Percentiles rank a stretch among this genome's conserved stretches.
These are phyloP conservation scores for Grigorovia yakushimaensis DNA, from an alignment of 805 yeast species.

Conservation along the genomic window DNA sequence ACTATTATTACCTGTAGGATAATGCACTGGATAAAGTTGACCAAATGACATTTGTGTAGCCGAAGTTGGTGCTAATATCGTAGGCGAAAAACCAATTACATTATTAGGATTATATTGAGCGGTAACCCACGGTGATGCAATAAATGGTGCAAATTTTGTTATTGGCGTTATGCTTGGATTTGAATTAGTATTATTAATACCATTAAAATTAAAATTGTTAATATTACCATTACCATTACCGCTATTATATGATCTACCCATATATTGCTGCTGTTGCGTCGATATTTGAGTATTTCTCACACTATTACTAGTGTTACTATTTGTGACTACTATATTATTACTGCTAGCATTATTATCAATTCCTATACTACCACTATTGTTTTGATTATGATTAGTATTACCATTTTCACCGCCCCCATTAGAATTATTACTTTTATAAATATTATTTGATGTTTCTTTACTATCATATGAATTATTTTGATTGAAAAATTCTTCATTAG, in stretches of 20 bases:
- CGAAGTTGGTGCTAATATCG: slow-evolving; percentile 5
- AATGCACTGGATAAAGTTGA: neutral
- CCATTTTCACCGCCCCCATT: neutral
- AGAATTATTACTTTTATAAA: neutral
- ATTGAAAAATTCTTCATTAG: neutral
- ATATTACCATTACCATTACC: neutral
- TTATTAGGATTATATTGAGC: neutral
- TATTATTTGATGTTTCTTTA: neutral
- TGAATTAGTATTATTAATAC: neutral
- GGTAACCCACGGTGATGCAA: slow-evolving; percentile 1
- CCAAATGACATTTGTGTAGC: slow-evolving; percentile 1
- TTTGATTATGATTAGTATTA: neutral
- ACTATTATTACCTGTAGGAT: neutral
- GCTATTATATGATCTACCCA: neutral
- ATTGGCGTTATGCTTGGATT: slow-evolving; percentile 1
- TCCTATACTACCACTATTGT: neutral
- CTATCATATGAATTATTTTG: neutral
- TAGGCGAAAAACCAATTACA: neutral
- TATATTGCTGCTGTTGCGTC: neutral
- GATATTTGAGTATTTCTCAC: neutral
- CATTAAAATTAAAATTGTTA: neutral
- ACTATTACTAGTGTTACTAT: neutral
- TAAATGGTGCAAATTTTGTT: slow-evolving; percentile 2
- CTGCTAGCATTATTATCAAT: neutral
- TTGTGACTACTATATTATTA: neutral